Base-by-base conservation (phyloP, 805 yeast species). In the Blastobotrys robertii region DNA sequence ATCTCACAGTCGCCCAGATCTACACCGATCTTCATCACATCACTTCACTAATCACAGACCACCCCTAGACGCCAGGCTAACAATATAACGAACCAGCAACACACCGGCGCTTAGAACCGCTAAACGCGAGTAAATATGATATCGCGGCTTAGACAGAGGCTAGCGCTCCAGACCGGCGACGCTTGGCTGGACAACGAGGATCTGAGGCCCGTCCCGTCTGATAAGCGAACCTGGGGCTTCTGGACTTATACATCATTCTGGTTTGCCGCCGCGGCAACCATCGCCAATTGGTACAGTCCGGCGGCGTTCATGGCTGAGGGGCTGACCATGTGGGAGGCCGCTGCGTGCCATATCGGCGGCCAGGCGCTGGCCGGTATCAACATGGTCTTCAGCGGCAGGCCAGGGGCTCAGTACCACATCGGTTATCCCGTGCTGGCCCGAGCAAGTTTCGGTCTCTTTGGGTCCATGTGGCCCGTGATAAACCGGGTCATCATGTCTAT, bases 381-480 rank as follows among this genome's bases (percentile, higher is more conserved):
- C 13, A 45, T 45, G 46, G 45, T 39, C 12, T 35, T 46, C 28
- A 37, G 32, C 11, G 47, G 49, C 15, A 34, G 51, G 30, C 43
- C 45, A 3, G 51, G 49, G 2, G 48, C 51, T 8, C 43, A 40
- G 7, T 46, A 48, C 33, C 44, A 48, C 31, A 33, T 48, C 12
- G 51, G 51, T 14, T 48, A 38, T 30, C 51, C 51, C 1, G 48
- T 46, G 5, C 34, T 48, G 16, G 47, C 44, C 11, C 30, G 51
- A 30, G 34, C 50, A 7, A 40, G 45, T 16, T 44, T 46, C 16
- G 51, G 51, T 3, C 29, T 48, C 41, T 29, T 16, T 22, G 51
- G 51, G 4, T 45, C 47, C 2, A 19, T 44, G 3, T 44, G 47
- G 47, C 50, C 50, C 37, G 34, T 46, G 3, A 13, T 46, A 1